Percentiles rank a stretch among this genome's conserved stretches.
Conservation (phyloP, 495 filamentous ascomycete species). For the Filosporella fistucella region DNA sequence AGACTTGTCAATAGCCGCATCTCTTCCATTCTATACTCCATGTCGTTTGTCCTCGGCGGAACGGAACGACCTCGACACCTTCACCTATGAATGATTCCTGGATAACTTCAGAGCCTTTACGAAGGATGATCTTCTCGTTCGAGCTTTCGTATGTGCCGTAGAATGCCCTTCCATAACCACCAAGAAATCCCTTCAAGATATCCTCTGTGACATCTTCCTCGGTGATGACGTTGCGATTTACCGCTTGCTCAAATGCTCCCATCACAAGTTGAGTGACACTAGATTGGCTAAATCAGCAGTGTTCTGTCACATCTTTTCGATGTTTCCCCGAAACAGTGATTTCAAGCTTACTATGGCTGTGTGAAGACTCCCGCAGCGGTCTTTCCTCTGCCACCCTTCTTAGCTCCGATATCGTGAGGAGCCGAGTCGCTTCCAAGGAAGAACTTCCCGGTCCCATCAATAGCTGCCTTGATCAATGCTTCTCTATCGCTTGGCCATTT, state of each 20-base stretch:
- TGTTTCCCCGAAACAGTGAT: no score
- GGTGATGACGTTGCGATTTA: slow-evolving; percentile 59
- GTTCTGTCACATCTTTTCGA: no score
- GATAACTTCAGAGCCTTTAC: slow-evolving; percentile 56
- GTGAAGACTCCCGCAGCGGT: slow-evolving; percentile 86
- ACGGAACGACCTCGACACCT: slow-evolving; percentile 63
- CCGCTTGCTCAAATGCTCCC: slow-evolving; percentile 65
- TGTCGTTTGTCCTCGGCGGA: slow-evolving; percentile 59
- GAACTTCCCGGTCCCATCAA: slow-evolving; percentile 58
- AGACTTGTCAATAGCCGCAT: no score
- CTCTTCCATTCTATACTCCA: slow-evolving; percentile 52
- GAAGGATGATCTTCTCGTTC: slow-evolving; percentile 54
- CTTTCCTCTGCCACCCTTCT: slow-evolving; percentile 54
- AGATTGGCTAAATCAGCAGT: no score
- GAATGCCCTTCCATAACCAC: slow-evolving; percentile 68
- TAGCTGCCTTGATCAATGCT: slow-evolving; percentile 58
- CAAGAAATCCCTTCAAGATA: slow-evolving; percentile 68
- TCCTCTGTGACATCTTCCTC: slow-evolving; percentile 67
- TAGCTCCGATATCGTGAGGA: slow-evolving; percentile 72
- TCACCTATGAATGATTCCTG: slow-evolving; percentile 42
- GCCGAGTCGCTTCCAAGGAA: slow-evolving; percentile 46
- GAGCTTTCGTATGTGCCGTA: slow-evolving; percentile 49
- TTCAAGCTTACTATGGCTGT: no score
- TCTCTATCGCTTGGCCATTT: slow-evolving; percentile 60
- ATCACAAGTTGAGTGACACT: slow-evolving; percentile 68